Evolutionary conservation across 2,329 filamentous ascomycete species (phyloP).

Genomic region (Chaetomiaceae sp.): DNA sequence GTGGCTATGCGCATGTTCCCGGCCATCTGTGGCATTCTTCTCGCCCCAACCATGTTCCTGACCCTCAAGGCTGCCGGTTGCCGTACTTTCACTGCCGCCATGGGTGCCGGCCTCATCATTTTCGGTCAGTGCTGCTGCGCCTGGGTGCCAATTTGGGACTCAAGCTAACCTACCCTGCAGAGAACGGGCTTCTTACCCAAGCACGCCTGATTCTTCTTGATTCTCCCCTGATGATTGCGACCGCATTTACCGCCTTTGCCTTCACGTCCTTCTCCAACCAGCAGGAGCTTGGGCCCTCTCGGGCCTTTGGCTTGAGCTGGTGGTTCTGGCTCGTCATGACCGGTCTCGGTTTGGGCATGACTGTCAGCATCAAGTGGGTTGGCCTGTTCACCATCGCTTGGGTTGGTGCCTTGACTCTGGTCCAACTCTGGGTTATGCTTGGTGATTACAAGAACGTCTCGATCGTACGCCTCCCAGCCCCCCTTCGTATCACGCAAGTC

Average conservation of each 20-base stretch:
- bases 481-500: not conserved
- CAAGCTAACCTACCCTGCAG: conserved; percentile 44
- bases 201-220: conserved; percentile 94
- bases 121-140: conserved; percentile 63
- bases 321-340: conserved; percentile 96
- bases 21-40: conserved; percentile 79
- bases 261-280: conserved; percentile 96
- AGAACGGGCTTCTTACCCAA: conserved; percentile 93
- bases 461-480: conserved; percentile 35
- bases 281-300: conserved; percentile 83
- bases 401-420: conserved; percentile 83
- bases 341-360: conserved; percentile 82
- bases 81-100: conserved; percentile 74
- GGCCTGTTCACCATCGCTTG: conserved; percentile 97
- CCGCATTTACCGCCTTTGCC: conserved; percentile 82
- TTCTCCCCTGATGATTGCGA: conserved; percentile 89
- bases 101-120: conserved; percentile 82
- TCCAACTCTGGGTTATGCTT: conserved; percentile 93
- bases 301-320: conserved; percentile 86
- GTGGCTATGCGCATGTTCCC: conserved; percentile 95
- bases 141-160: not conserved
- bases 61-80: conserved; percentile 89
- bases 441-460: conserved; percentile 85
- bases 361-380: conserved; percentile 97
- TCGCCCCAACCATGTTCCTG: conserved; percentile 90